Conservation (phyloP, 345 rosid species). For the Stellera chamaejasme region DNA sequence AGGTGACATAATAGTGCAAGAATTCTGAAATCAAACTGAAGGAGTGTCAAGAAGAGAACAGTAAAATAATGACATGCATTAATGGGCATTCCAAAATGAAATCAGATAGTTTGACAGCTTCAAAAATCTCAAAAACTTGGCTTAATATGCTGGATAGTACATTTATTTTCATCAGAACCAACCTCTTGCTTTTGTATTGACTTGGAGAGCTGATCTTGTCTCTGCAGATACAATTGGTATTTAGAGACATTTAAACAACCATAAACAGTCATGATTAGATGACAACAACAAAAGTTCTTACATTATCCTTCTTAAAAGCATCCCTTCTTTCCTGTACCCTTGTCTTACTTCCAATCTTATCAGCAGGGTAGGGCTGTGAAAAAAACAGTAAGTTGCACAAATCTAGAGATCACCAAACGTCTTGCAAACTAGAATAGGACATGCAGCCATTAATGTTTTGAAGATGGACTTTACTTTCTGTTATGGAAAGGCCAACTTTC, state of each 20-base stretch:
- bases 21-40: too few relatives aligned
- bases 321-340: constrained; percentile 33
- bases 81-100: too few relatives aligned
- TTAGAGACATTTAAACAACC: neutral
- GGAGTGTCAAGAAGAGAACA: too few relatives aligned
- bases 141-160: too few relatives aligned
- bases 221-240: constrained; percentile 23
- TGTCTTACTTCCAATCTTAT: constrained; percentile 20
- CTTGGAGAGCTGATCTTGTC: constrained; percentile 44
- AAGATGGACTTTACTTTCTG: neutral
- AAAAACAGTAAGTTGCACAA: constrained; percentile 6
- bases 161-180: neutral
- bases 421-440: neutral
- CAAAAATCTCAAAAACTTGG: too few relatives aligned
- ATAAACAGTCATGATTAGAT: neutral
- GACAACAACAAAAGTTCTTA: constrained; percentile 16
- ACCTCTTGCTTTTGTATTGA: constrained; percentile 66
- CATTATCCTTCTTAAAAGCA: constrained; percentile 43
- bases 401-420: neutral
- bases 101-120: too few relatives aligned
- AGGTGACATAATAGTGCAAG: too few relatives aligned
- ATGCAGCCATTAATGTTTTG: neutral
- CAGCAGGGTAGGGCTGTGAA: constrained; percentile 32
- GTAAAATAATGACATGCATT: too few relatives aligned
- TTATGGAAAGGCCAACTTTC: neutral